Base-by-base conservation (phyloP, 768 basidiomycete genomes). In the Tulasnella calospora region DNA sequence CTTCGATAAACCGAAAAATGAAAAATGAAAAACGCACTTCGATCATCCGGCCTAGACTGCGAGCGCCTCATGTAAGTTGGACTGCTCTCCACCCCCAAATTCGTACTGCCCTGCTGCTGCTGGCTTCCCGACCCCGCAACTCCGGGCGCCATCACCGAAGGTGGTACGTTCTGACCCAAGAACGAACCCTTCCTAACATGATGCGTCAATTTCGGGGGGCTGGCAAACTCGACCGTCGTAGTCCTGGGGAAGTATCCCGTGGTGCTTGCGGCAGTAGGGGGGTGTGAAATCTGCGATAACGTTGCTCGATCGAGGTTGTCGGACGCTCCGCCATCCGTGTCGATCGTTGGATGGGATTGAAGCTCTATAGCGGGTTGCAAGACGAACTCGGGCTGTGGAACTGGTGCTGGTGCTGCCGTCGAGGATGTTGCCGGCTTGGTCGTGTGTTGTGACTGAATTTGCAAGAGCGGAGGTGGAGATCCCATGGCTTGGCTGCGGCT, bases 201-300 rank as follows among this genome's bases (percentile, higher is more conserved):
- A 79, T 82, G 82, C 51, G 82, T 81, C 38, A 81, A 83, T 61
- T 78, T 81, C 21, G 86, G 82, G 21, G 81, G 79, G n/a, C 85
- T 84, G 7, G 88, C 88, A 81, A 90, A 90, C 80, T 90, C 89
- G 61, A 89, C 82, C 0, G 88, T 89, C 46, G 87, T 85, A 12
- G 87, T 87, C 12, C 86, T 85, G 71, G 81, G 86, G 82, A 83
- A 73, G 77, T 69, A 19, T 21, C 47, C 3, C 72, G 61, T 33
- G 38, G 76, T 79, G 35, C 74, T 71, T 0, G 79, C 79, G 77
- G 70, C 51, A 13, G 81, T 74, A 1, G 67, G 33, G 12, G 44
- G 36, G 44, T 46, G 73, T n/a, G 30, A 55, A 74, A 74, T 36
- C 44, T 55, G 38, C 30, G 41, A 67, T 67, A 67, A 13, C 27